phyloP scores from a whole-genome alignment of 116 monocot species.

The Cymodocea nodosa region DNA sequence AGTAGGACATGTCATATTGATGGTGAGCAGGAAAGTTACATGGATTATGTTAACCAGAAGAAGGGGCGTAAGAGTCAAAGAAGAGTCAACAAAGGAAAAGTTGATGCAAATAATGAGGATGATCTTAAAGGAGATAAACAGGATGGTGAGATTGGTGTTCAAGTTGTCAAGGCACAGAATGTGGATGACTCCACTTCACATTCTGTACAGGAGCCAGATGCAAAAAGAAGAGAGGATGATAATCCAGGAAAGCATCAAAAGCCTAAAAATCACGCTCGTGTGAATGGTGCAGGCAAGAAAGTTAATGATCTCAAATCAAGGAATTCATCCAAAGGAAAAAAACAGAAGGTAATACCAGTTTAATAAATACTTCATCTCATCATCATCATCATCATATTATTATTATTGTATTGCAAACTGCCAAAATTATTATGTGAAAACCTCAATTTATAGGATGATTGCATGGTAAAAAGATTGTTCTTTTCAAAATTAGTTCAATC shows the following conservation, averaged over 20 bases:
- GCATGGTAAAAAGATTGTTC: too few relatives aligned
- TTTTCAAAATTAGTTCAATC: too few relatives aligned
- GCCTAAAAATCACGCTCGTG: slow-evolving; percentile 32
- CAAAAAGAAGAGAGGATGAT: not conserved
- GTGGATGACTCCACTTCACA: slow-evolving; percentile 3
- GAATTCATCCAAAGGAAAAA: slow-evolving; percentile 50
- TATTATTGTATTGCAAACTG: too few relatives aligned
- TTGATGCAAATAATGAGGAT: slow-evolving; percentile 2
- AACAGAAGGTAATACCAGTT: slow-evolving; percentile 51
- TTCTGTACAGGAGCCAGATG: not conserved
- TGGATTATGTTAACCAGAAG: slow-evolving; percentile 12
- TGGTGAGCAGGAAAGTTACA: slow-evolving; percentile 18
- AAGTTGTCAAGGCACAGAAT: slow-evolving; percentile 13
- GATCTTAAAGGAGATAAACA: not conserved
- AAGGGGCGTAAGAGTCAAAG: slow-evolving; percentile 26
- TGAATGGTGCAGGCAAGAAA: slow-evolving; percentile 22
- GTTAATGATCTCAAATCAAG: slow-evolving; percentile 15
- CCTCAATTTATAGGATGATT: too few relatives aligned
- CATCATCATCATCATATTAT: not conserved
- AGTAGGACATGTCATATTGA: slow-evolving; percentile 1
- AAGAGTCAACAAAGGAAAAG: slow-evolving; percentile 11
- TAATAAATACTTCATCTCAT: not conserved
- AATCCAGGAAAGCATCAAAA: slow-evolving; percentile 26
- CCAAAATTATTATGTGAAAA: too few relatives aligned
- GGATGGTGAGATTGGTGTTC: slow-evolving; percentile 9